Evolutionary conservation across 2,329 filamentous ascomycete species (phyloP).

Genomic region (Allantophomopsis cytisporea): DNA sequence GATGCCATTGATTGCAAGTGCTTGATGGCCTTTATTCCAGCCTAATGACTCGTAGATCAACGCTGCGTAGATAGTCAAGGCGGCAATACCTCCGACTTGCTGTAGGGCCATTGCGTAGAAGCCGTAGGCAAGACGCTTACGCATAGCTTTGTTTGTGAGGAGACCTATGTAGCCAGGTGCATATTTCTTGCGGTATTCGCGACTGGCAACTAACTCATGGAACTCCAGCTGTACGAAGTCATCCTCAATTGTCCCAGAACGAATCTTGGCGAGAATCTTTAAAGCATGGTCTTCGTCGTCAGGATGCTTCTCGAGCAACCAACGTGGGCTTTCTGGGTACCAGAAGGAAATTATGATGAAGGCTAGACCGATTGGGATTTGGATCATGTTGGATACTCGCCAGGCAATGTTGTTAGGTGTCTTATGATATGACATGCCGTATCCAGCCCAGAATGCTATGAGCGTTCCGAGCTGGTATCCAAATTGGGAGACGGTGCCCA

Average conservation of each 20-base stretch:
- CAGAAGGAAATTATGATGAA: constrained; percentile 23
- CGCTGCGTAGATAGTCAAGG: constrained; percentile 23
- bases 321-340: constrained; percentile 23
- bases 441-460: constrained; percentile 28
- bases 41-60: constrained; percentile 24
- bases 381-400: constrained; percentile 25
- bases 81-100: constrained; percentile 19
- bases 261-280: constrained; percentile 17
- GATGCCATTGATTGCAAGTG: constrained; percentile 23
- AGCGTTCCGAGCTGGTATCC: constrained; percentile 28
- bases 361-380: constrained; percentile 24
- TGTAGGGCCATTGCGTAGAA: constrained; percentile 20
- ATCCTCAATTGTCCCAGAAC: constrained; percentile 16
- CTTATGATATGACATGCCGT: constrained; percentile 27
- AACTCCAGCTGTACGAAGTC: constrained; percentile 20
- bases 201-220: constrained; percentile 21
- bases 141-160: constrained; percentile 18
- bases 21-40: constrained; percentile 21
- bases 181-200: constrained; percentile 19
- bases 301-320: constrained; percentile 21
- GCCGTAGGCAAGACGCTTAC: constrained; percentile 23
- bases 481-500: constrained; percentile 25
- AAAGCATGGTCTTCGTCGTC: constrained; percentile 19
- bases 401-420: constrained; percentile 27
- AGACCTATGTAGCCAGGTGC: constrained; percentile 19